A percentile compares a stretch with the other conserved stretches of the same genome.
These are phyloP conservation scores for Colletotrichum graminicola DNA, from an alignment of 2,329 filamentous ascomycete genomes.

Conservation along the genomic window DNA sequence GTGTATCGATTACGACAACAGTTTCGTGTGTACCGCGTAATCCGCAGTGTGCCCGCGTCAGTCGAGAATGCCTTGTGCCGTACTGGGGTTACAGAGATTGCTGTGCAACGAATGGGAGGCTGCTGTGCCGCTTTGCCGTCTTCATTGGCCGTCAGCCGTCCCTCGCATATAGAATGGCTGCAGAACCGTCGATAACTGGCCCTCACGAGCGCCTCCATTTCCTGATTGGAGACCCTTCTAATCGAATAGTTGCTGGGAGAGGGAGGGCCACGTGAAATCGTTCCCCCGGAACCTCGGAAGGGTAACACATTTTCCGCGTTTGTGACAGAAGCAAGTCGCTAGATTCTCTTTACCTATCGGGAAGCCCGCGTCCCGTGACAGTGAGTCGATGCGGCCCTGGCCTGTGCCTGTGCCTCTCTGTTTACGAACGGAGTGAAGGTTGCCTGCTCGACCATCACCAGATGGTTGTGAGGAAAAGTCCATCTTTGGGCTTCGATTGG, in stretches of 20 bases:
- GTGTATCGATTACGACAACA: slow-evolving; percentile 9
- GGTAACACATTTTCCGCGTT: background rate
- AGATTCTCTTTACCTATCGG: slow-evolving; percentile 4
- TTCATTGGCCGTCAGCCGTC: slow-evolving; percentile 34
- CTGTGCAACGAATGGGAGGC: slow-evolving; percentile 34
- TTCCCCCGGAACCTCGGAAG: slow-evolving; percentile 10
- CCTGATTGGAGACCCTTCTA: slow-evolving; percentile 7
- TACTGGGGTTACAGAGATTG: slow-evolving; percentile 14
- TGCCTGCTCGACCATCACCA: slow-evolving; percentile 29
- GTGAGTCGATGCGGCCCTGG: slow-evolving; percentile 30
- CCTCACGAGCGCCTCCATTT: background rate
- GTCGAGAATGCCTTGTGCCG: slow-evolving; percentile 7
- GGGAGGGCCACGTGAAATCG: slow-evolving; percentile 6
- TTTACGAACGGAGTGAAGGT: slow-evolving; percentile 23
- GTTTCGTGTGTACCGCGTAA: slow-evolving; percentile 34
- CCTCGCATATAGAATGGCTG: slow-evolving; percentile 23
- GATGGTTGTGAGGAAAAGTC: slow-evolving; percentile 8
- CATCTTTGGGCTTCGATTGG: slow-evolving; percentile 31
- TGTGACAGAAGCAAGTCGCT: slow-evolving; percentile 1
- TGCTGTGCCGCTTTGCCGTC: slow-evolving; percentile 29
- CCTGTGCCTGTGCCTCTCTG: slow-evolving; percentile 9
- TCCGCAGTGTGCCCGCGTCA: slow-evolving; percentile 22
- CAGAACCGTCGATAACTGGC: slow-evolving; percentile 35
- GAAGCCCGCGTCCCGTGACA: slow-evolving; percentile 37
- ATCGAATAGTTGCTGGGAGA: slow-evolving; percentile 6